phyloP scores from a whole-genome alignment of 2,329 filamentous ascomycete species.

The Sporothrix humicola region DNA sequence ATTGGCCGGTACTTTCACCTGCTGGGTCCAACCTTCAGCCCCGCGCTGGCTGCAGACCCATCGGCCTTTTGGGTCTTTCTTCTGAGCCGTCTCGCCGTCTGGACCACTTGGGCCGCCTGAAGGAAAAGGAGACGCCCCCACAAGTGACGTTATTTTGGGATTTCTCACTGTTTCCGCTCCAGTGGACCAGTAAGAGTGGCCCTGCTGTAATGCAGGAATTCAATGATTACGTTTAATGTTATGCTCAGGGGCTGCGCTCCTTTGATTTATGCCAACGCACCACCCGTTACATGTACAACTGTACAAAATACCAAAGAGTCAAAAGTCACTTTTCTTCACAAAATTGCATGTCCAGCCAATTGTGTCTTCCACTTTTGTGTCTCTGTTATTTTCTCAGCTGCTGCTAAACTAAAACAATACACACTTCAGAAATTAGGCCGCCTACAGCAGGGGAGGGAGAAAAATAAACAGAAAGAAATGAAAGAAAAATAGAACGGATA shows the following conservation, averaged over 20 bases:
- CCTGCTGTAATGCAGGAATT: constrained; percentile 3
- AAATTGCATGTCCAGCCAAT: no score
- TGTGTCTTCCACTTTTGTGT: constrained; percentile 19
- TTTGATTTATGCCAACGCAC: constrained; percentile 12
- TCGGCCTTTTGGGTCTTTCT: neutral
- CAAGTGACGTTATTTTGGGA: constrained; percentile 30
- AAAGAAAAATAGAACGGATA: constrained; percentile 33
- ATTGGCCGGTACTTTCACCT: neutral
- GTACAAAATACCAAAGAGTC: no score
- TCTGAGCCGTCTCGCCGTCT: no score
- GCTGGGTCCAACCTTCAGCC: constrained; percentile 24
- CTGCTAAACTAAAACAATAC: constrained; percentile 33
- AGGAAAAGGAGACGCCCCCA: neutral
- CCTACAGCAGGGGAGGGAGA: constrained; percentile 35
- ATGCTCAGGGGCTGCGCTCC: constrained; percentile 1
- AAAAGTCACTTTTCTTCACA: no score
- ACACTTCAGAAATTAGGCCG: constrained; percentile 37
- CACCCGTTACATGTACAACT: neutral
- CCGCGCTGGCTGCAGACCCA: constrained; percentile 1
- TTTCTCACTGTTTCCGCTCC: neutral
- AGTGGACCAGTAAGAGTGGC: neutral
- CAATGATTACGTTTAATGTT: neutral
- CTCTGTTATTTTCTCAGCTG: constrained; percentile 34
- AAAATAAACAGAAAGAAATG: constrained; percentile 29
- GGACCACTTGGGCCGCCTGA: neutral